Conservation (phyloP, 345 rosid species). For the Citrus trifoliata region DNA sequence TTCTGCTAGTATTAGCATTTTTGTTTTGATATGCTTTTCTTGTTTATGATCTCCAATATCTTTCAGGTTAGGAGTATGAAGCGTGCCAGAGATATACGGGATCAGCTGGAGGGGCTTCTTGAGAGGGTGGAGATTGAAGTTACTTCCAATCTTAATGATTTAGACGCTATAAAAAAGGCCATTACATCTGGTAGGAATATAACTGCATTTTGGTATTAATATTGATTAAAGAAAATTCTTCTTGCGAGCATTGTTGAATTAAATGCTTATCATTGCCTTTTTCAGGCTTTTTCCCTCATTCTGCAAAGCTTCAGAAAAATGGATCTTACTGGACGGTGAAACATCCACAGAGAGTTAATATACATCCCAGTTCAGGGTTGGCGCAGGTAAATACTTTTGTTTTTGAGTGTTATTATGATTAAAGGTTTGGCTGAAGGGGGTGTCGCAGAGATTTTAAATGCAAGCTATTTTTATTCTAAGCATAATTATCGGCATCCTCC, state of each 20-base stretch:
- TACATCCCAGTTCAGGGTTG: constrained; percentile 96
- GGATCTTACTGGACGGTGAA: constrained; percentile 91
- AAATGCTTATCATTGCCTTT: background rate
- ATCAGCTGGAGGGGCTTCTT: constrained; percentile 90
- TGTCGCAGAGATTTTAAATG: background rate
- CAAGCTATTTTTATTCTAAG: background rate
- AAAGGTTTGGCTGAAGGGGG: background rate
- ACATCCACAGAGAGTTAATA: constrained; percentile 86
- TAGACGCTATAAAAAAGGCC: constrained; percentile 75
- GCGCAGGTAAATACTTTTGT: constrained; percentile 53
- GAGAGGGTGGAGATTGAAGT: constrained; percentile 96
- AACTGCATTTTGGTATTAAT: background rate
- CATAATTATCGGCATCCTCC: background rate
- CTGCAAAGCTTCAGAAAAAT: constrained; percentile 84
- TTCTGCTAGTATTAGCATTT: background rate
- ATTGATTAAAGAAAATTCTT: background rate
- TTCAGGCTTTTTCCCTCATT: constrained; percentile 86
- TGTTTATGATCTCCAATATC: background rate
- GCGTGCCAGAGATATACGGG: constrained; percentile 92
- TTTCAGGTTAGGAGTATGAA: constrained; percentile 96
- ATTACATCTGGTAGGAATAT: constrained; percentile 66
- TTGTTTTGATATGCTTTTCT: constrained; percentile 8
- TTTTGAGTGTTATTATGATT: background rate
- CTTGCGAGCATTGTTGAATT: constrained; percentile 13
- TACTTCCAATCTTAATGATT: constrained; percentile 54